Percentiles rank a stretch among this genome's conserved stretches.
Evolutionary conservation across 306 rosid species (phyloP).

Genomic region (Coriaria nepalensis): DNA sequence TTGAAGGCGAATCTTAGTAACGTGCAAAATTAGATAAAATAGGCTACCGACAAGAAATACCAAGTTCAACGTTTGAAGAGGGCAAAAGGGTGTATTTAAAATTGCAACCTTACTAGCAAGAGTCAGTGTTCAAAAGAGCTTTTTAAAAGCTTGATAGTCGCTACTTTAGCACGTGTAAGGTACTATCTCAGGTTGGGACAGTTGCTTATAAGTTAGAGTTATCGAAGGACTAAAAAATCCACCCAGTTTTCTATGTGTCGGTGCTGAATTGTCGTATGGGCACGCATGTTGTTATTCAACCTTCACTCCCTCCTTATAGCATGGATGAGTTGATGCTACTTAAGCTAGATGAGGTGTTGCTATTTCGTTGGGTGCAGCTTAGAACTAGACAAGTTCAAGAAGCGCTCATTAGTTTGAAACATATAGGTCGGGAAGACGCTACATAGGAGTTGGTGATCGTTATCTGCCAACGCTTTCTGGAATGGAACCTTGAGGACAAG

Average conservation of each 20-base stretch:
- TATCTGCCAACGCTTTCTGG: too few relatives aligned
- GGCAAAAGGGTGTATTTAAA: not conserved
- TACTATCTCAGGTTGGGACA: not conserved
- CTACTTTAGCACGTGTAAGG: not conserved
- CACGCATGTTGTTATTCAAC: not conserved
- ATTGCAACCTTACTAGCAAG: not conserved
- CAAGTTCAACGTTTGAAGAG: not conserved
- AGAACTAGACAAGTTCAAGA: not conserved
- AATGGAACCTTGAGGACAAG: constrained; percentile 18
- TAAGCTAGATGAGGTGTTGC: not conserved
- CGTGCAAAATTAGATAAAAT: too few relatives aligned
- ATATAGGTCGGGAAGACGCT: too few relatives aligned
- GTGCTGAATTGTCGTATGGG: not conserved
- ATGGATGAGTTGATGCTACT: not conserved
- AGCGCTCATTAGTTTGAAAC: not conserved
- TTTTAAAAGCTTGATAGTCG: not conserved
- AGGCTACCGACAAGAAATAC: not conserved
- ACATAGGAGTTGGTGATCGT: too few relatives aligned
- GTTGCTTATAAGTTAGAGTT: not conserved
- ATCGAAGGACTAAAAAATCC: not conserved
- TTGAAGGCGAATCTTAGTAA: not conserved
- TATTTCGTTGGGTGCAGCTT: not conserved
- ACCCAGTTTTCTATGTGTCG: not conserved
- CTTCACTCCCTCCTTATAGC: not conserved
- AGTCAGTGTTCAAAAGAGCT: not conserved